Base-by-base conservation (phyloP, 1,139 yeast species). In the Scheffersomyces illinoinensis region DNA sequence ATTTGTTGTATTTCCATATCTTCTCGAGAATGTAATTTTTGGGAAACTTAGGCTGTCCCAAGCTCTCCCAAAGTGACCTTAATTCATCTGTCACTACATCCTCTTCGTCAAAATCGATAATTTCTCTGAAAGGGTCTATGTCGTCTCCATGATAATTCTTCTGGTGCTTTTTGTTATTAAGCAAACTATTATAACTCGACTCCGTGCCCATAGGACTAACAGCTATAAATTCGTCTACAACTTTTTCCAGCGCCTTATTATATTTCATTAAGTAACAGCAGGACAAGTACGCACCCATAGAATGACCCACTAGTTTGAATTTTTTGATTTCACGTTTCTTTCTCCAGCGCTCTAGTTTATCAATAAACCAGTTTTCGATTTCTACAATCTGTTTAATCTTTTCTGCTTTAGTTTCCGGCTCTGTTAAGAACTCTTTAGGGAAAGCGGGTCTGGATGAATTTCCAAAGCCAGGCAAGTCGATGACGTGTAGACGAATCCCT, bases 201-300 rank as follows among this genome's bases (percentile, higher is more conserved):
- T 80, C 84, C 0, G 84, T 79, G 3, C 84, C 84, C 82, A 80
- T 76, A 5, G 84, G 84, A 65, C 83, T 78, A 4, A 79, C 79
- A 19, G 73, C 63, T 19, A 78, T 68, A 47, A 78, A 71, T 46
- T 75, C 71, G 19, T 68, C 65, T 0, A 79, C 82, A 20, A 72
- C 58, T 1, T 59, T 59, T 4, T 59, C 52, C 7, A 21, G 26
- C 0, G 57, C 65, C 10, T 69, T 66, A 58, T 76, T 76, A 61
- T 78, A 78, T 62, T 79, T 79, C 79, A 79, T 70, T 33, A 78
- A 64, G 60, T 79, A 80, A 61, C 82, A 77, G 56, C 80, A 68
- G 12, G 76, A 68, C 39, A 80, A 65, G 60, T 80, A 80, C 1
- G 79, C 84, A 5, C 84, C 84, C 83, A 80, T 79, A 2, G 83